Evolutionary conservation across 169 alveolate species (phyloP), one percentile per base, ranked within the genome.

Genomic region (Theileria parva): DNA sequence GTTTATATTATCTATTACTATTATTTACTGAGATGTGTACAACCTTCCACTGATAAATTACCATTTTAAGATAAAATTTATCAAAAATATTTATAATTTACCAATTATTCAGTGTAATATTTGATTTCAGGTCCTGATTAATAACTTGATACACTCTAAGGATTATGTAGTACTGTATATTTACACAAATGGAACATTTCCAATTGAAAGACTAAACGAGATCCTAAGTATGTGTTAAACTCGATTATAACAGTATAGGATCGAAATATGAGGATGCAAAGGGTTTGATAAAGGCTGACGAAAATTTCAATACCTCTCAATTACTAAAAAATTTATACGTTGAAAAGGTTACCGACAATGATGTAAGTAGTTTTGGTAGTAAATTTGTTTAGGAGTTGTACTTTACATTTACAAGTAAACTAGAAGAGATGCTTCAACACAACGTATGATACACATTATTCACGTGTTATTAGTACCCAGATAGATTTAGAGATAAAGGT

Each of bases 101-200:
- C 1, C 48, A 1, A 30, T 67, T 59, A 3, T 1, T 67, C 48
- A 67, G 60, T 48, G 67, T 15, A 3, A 28, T 32, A 74, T 17
- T n/a, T 53, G 0, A 25, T 68, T 28, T 25, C 37, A 81, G 88
- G 69, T 70, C 34, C 85, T 81, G 50, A 74, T 81, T 19, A 72
- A 55, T 3, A 74, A 27, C 48, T 55, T 60, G 64, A 37, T 69
- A 51, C 53, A 73, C 53, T 55, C 57, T 13, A 44, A 34, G 25
- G 80, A 68, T 28, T 71, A 34, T 12, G 53, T 81, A 50, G 37
- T 75, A 21, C 15, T 81, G 0, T 81, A 81, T 37, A 32, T 81
- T 60, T 79, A 81, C 51, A 81, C 85, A 7, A 75, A 48, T 30
- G 85, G 88, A 34, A 74, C 88, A 12, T 81, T 81, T 66, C 88